Conservation (phyloP, 2,329 filamentous ascomycete species). For the Penicillium sp. region DNA sequence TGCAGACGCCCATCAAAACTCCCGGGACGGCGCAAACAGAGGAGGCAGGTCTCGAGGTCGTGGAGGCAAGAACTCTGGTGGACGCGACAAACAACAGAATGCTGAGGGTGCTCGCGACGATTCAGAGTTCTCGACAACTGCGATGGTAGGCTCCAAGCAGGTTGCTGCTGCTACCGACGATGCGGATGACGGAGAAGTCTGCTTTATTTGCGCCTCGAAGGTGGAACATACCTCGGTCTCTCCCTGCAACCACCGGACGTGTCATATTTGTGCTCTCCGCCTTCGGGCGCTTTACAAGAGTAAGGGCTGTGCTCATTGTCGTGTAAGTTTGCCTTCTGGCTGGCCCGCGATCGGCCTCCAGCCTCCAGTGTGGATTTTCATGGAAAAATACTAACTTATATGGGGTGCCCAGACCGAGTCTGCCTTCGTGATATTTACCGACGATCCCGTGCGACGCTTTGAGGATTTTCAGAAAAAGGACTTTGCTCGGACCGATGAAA, state of each 20-base stretch:
- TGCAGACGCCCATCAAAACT: slow-evolving; percentile 27
- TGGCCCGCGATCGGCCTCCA: not conserved
- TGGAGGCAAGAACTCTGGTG: slow-evolving; percentile 35
- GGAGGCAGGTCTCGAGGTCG: slow-evolving; percentile 35
- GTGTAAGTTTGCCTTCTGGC: slow-evolving; percentile 56
- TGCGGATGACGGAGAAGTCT: slow-evolving; percentile 72
- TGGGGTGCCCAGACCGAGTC: slow-evolving; percentile 40
- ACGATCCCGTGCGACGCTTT: slow-evolving; percentile 75
- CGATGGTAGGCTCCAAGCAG: slow-evolving; percentile 32
- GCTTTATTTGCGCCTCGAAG: slow-evolving; percentile 94
- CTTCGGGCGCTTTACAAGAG: slow-evolving; percentile 94
- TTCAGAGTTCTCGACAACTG: slow-evolving; percentile 16
- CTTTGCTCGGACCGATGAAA: slow-evolving; percentile 75
- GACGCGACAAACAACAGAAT: slow-evolving; percentile 31
- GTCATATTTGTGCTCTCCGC: slow-evolving; percentile 89
- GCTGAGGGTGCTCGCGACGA: slow-evolving; percentile 17
- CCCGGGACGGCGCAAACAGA: slow-evolving; percentile 31
- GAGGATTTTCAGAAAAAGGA: slow-evolving; percentile 76
- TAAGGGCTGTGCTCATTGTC: slow-evolving; percentile 93
- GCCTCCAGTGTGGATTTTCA: not conserved
- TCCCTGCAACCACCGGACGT: slow-evolving; percentile 94
- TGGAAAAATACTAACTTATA: slow-evolving; percentile 9
- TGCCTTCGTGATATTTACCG: slow-evolving; percentile 83
- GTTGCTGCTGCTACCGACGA: slow-evolving; percentile 40
- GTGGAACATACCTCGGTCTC: slow-evolving; percentile 84